phyloP scores from a whole-genome alignment of 352 stramenopile genomes.

The Achlya hypogyna region DNA sequence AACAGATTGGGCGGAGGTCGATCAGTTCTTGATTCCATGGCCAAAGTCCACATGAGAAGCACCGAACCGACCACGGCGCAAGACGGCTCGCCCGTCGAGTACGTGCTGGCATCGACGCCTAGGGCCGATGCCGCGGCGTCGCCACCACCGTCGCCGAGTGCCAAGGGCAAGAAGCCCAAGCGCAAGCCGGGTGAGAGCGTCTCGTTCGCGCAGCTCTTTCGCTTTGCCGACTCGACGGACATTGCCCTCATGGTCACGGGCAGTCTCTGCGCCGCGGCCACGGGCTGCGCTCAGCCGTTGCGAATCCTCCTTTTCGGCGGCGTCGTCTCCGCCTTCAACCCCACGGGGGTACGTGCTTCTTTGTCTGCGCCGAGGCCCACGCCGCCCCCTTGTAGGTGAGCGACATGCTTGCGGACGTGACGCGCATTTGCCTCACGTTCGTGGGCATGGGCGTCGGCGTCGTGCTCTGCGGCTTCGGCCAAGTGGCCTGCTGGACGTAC shows the following conservation, averaged over 20 bases:
- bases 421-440: slow-evolving; percentile 39
- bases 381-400: slow-evolving; percentile 3
- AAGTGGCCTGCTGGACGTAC: slow-evolving; percentile 40
- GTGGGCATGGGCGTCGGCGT: slow-evolving; percentile 39
- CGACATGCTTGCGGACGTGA: slow-evolving; percentile 12
- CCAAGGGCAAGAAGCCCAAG: background rate
- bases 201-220: slow-evolving; percentile 19
- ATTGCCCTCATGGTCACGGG: slow-evolving; percentile 8
- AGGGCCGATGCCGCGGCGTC: background rate
- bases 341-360: background rate
- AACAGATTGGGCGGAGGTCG: background rate
- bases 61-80: background rate
- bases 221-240: slow-evolving; percentile 15
- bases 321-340: slow-evolving; percentile 18
- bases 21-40: background rate
- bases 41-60: background rate
- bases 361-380: no score
- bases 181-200: background rate
- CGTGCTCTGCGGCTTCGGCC: slow-evolving; percentile 36
- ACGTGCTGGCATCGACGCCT: background rate
- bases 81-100: background rate
- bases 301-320: slow-evolving; percentile 20
- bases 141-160: background rate
- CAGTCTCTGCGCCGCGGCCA: slow-evolving; percentile 7
- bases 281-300: slow-evolving; percentile 8